phyloP scores from a whole-genome alignment of 805 yeast genomes.

The Maudiozyma serrabonitensis region DNA sequence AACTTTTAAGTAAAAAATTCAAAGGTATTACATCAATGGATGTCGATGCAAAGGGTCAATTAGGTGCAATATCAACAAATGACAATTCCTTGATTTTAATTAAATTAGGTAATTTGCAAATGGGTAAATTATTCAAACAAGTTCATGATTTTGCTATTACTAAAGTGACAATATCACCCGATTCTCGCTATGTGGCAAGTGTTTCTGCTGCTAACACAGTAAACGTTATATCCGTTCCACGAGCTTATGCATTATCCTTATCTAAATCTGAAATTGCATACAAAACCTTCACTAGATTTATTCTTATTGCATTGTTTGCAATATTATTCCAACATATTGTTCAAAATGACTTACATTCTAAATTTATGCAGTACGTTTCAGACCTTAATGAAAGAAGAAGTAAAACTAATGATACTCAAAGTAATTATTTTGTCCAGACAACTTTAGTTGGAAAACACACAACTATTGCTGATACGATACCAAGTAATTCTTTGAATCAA shows the following conservation, averaged over 20 bases:
- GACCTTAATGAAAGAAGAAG: neutral
- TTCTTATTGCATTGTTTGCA: slow-evolving; percentile 17
- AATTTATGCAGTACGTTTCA: slow-evolving; percentile 7
- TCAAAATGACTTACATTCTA: slow-evolving; percentile 16
- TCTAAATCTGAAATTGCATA: slow-evolving; percentile 14
- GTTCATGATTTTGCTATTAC: slow-evolving; percentile 78
- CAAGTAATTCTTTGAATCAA: neutral
- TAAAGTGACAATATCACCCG: slow-evolving; percentile 54
- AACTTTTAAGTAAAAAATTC: slow-evolving; percentile 28
- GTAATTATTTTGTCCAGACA: slow-evolving; percentile 6
- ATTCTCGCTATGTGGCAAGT: slow-evolving; percentile 57
- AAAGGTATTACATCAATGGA: slow-evolving; percentile 52
- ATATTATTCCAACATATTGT: slow-evolving; percentile 14
- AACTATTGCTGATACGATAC: neutral
- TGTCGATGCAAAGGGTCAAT: slow-evolving; percentile 26
- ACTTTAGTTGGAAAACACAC: slow-evolving; percentile 5
- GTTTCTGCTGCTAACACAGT: slow-evolving; percentile 73
- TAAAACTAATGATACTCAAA: neutral
- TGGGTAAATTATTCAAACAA: slow-evolving; percentile 42
- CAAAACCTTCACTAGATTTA: slow-evolving; percentile 13
- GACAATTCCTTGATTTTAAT: slow-evolving; percentile 57
- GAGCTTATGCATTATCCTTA: slow-evolving; percentile 32
- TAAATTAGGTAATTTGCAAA: slow-evolving; percentile 42
- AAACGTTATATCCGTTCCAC: slow-evolving; percentile 53
- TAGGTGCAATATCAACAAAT: slow-evolving; percentile 37